Evolutionary conservation across 495 filamentous ascomycete genomes (phyloP), one percentile per base, ranked within the genome.

Genomic region (Cryomyces minteri): DNA sequence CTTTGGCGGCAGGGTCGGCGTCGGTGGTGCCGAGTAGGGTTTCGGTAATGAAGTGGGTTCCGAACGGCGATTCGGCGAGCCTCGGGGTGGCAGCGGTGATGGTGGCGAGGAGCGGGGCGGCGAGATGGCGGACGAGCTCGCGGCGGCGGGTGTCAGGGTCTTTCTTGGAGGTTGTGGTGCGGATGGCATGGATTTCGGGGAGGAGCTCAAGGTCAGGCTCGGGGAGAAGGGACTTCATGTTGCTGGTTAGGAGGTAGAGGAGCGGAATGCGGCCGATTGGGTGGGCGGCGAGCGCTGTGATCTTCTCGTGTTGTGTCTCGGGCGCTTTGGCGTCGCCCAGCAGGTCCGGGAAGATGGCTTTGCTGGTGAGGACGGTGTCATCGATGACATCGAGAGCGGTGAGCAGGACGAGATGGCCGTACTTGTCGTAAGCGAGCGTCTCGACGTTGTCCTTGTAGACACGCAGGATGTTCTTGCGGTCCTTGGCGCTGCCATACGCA

Each of bases 341-440:
- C 5, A 96, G 67, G 60, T 94, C 88, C 0, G 80, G 63, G 51
- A 95, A 79, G 48, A 96, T 77, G 25, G 79, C 68, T 60, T 94
- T 95, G 12, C 80, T 69, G n/a, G 76, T 79, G 46, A 94, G 65
- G 44, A 85, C 82, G 1, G 88, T 95, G 57, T 99, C 92, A 52
- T 99, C 92, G 44, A 94, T 77, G 29, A 92, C 76, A 54, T 95
- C 88, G 58, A 82, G 87, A 4, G 82, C 84, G 1, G 86, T 68
- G 29, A 96, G 66, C 11, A 96, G 70, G 43, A 94, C 70, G 55
- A 80, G 71, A 53, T 95, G 86, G 2, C 74, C 92, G 53, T 88
- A 45, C 4, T 68, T 50, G 59, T 99, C 88, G 43, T 72, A 73
- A 4, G 81, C 80, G 73, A 96, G 82, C 43, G 78, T 63, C 56